Percentiles rank a stretch among this genome's conserved stretches.
Conservation (phyloP, 2,329 filamentous ascomycete genomes). For the Phyllosticta citribraziliensis region DNA sequence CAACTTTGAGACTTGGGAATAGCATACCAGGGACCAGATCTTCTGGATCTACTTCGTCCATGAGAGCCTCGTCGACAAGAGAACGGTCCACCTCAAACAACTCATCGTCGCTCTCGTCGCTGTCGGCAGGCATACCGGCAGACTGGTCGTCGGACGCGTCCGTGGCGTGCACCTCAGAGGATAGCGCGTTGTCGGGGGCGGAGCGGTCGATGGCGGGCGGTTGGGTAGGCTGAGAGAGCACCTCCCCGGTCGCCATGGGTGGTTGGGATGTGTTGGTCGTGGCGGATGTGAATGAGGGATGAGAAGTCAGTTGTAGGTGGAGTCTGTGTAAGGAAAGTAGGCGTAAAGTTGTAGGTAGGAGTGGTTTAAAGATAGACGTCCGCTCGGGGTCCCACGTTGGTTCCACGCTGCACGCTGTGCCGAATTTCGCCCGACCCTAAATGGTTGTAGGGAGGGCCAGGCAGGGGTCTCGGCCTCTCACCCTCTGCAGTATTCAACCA, state of each 20-base stretch:
- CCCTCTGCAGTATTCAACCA: too few relatives aligned
- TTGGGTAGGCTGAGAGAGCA: conserved; percentile 6
- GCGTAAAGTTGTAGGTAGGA: conserved; percentile 1
- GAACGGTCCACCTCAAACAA: conserved; percentile 21
- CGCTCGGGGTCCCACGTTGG: neutral
- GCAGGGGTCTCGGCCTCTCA: too few relatives aligned
- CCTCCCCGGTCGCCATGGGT: conserved; percentile 9
- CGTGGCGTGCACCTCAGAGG: conserved; percentile 5
- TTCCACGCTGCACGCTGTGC: neutral
- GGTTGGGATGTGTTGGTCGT: neutral
- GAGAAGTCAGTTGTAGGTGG: neutral
- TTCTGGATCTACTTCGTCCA: conserved; percentile 12
- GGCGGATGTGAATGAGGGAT: neutral
- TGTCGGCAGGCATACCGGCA: conserved; percentile 12
- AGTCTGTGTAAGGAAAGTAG: neutral
- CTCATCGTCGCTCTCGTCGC: conserved; percentile 19
- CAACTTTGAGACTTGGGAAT: neutral
- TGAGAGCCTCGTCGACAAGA: conserved; percentile 13
- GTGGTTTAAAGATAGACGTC: conserved; percentile 4
- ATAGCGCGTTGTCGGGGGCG: conserved; percentile 4
- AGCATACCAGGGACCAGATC: conserved; percentile 9
- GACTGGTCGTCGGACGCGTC: conserved; percentile 3
- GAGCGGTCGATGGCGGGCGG: conserved; percentile 6
- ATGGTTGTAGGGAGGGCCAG: too few relatives aligned
- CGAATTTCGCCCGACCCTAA: neutral